Evolutionary conservation across 805 yeast genomes (phyloP).

Genomic region (Schizosaccharomyces octosporus): DNA sequence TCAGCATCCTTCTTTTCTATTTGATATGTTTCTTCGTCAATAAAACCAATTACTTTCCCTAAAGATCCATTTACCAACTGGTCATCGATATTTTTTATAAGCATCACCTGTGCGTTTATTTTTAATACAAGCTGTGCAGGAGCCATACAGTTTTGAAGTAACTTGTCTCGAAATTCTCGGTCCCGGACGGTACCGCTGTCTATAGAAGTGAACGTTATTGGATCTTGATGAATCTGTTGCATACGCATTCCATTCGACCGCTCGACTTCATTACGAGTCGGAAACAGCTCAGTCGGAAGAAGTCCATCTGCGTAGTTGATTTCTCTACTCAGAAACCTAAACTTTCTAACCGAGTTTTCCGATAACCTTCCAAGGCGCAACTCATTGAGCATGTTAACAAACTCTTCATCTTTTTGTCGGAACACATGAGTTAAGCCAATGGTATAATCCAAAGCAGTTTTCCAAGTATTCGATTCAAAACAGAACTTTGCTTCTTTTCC

Average conservation of each 20-base stretch:
- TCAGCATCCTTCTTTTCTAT: not conserved
- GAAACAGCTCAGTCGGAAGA: constrained; percentile 68
- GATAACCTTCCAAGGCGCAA: constrained; percentile 50
- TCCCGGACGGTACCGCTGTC: constrained; percentile 17
- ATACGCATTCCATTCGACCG: constrained; percentile 37
- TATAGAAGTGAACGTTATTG: constrained; percentile 20
- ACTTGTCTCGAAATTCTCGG: constrained; percentile 12
- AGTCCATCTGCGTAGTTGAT: constrained; percentile 42
- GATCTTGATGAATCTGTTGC: constrained; percentile 23
- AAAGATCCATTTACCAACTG: constrained; percentile 72
- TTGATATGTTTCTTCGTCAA: constrained; percentile 14
- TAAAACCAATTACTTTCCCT: constrained; percentile 45
- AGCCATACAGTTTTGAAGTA: constrained; percentile 46
- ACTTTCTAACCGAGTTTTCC: constrained; percentile 22
- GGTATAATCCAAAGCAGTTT: constrained; percentile 32
- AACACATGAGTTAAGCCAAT: constrained; percentile 57
- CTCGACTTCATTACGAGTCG: constrained; percentile 71
- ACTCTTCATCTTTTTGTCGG: constrained; percentile 52
- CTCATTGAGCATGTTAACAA: constrained; percentile 58
- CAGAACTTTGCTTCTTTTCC: constrained; percentile 28
- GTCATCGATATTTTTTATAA: constrained; percentile 57
- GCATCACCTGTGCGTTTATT: constrained; percentile 84
- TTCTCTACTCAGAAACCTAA: constrained; percentile 31
- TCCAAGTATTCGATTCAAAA: constrained; percentile 58
- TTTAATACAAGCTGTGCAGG: constrained; percentile 38